A percentile compares a stretch with the other conserved stretches of the same genome.
phyloP scores from a whole-genome alignment of 768 basidiomycete species.

The Russula olivacea region DNA sequence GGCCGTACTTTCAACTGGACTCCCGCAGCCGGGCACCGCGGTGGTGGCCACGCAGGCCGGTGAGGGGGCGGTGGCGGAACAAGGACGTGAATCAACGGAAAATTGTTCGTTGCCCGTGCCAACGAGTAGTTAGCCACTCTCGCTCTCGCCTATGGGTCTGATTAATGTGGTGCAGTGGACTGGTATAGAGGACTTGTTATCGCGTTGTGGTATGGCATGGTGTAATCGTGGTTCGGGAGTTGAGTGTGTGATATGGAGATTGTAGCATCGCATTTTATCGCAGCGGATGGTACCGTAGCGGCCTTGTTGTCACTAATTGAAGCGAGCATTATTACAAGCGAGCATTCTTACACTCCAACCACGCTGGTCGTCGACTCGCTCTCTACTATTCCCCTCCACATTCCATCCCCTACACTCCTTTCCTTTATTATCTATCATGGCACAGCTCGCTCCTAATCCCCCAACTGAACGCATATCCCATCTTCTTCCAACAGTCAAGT shows the following conservation, averaged over 20 bases:
- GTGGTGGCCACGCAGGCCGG: not conserved
- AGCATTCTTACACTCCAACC: not conserved
- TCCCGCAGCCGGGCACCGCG: not conserved
- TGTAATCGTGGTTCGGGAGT: not conserved
- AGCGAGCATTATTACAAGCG: no score
- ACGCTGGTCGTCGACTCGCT: not conserved
- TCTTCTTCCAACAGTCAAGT: conserved; percentile 76
- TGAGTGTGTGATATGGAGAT: not conserved
- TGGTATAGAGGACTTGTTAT: conserved; percentile 6
- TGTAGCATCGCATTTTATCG: not conserved
- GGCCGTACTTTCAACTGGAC: not conserved
- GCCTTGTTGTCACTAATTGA: not conserved
- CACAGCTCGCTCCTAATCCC: conserved; percentile 28
- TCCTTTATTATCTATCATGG: conserved; percentile 25
- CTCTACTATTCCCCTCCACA: not conserved
- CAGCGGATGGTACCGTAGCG: not conserved
- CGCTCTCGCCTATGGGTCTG: not conserved
- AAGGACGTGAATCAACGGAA: not conserved
- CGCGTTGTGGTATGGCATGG: not conserved
- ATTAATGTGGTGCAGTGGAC: not conserved
- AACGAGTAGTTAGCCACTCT: not conserved
- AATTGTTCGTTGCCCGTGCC: not conserved
- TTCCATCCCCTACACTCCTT: not conserved
- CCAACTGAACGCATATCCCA: conserved; percentile 44
- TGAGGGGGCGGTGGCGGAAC: not conserved